phyloP scores from a whole-genome alignment of 2,329 filamentous ascomycete species.

The Monilinia polystroma region DNA sequence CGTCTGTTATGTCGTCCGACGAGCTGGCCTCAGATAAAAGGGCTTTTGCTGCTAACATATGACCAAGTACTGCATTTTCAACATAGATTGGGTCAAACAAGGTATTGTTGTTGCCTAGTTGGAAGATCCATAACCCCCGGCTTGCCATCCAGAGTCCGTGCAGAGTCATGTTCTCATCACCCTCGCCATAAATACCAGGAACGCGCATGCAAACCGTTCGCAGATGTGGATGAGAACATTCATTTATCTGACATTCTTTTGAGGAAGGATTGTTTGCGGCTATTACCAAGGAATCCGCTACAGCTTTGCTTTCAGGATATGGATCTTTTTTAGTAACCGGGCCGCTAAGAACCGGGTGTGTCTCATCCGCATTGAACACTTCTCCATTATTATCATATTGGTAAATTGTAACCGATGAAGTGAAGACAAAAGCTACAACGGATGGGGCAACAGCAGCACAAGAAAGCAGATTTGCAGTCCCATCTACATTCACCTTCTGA shows the following conservation, averaged over 20 bases:
- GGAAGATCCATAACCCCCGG: not conserved
- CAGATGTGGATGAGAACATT: not conserved
- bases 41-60: not conserved
- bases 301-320: not conserved
- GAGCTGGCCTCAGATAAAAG: not conserved
- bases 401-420: not conserved
- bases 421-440: not conserved
- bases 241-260: not conserved
- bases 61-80: not conserved
- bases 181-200: not conserved
- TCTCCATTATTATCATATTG: not conserved
- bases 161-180: not conserved
- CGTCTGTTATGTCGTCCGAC: not conserved
- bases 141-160: not conserved
- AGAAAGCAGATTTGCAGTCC: not conserved
- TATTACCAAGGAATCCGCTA: not conserved
- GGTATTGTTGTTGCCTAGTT: not conserved
- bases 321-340: not conserved
- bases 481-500: slow-evolving; percentile 3
- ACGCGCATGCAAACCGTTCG: not conserved
- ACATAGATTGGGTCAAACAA: not conserved
- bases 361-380: slow-evolving; percentile 1
- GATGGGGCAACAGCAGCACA: not conserved
- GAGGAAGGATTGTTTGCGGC: not conserved
- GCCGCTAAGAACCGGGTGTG: not conserved